Evolutionary conservation across 306 rosid genomes (phyloP), one percentile per base, ranked within the genome.

Genomic region (Quercus gilva): DNA sequence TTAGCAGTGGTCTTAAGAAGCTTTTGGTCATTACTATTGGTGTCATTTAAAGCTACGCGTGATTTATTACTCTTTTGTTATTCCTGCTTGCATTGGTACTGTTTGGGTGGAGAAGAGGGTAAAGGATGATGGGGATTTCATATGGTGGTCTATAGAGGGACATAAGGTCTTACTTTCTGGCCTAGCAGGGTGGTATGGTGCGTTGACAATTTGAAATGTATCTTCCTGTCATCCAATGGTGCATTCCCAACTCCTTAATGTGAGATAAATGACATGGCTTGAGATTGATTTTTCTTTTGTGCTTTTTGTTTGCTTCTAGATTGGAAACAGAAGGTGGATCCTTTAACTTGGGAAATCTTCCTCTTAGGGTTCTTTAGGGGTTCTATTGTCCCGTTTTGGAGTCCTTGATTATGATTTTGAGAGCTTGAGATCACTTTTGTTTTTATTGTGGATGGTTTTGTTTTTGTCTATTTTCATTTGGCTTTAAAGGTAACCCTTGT

Each of bases 391-490:
- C n/a, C 43, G 10, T 58, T 74, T 25, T 31, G 29, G 41, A 55
- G 52, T 20, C 43, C 35, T 11, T 25, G 52, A 26, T 43, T 55
- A 23, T 33, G 5, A 59, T 59, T 69, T 37, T 53, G 33, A 69
- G 6, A 53, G 75, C 55, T 41, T 75, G 11, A 23, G 21, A 45
- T 64, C 57, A 15, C 57, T 68, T 28, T 76, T 79, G 17, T 11
- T 11, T 31, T 52, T 58, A 49, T 13, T 49, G 43, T 61, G 73
- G 73, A 41, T 41, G 45, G 45, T 41, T 41, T 41, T 41, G 11
- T 41, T 41, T 37, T 9, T 78, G 74, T 58, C 71, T 28, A 29
- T 31, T 51, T 71, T 20, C 71, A 57, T 43, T 74, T 78, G 37
- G 19, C 33, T 2, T 12, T 51, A 45, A 45, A 45, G 53, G 53